A percentile compares a stretch with the other conserved stretches of the same genome.
phyloP scores from a whole-genome alignment of 106 monocot species.

The Xerophyta viscosa region DNA sequence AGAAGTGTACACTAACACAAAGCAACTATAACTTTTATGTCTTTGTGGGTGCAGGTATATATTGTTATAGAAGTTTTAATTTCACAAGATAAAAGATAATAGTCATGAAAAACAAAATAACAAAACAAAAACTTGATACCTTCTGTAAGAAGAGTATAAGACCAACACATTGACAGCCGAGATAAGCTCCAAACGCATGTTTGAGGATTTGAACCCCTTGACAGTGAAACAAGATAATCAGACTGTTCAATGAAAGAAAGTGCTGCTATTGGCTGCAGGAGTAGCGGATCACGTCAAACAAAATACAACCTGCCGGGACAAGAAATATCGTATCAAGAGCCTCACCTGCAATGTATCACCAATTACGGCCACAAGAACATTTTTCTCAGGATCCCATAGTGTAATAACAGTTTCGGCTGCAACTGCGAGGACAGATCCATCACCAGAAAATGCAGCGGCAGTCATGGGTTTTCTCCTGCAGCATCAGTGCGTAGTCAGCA shows the following conservation, averaged over 20 bases:
- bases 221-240: constrained; percentile 58
- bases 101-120: no score
- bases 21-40: no score
- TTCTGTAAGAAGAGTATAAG: constrained; percentile 71
- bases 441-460: constrained; percentile 85
- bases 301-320: not conserved
- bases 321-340: constrained; percentile 2
- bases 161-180: constrained; percentile 67
- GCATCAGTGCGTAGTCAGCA: no score
- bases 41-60: no score
- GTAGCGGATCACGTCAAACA: not conserved
- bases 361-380: constrained; percentile 75
- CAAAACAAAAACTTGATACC: constrained; percentile 25
- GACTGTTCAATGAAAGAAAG: constrained; percentile 67
- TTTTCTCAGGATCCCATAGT: constrained; percentile 83
- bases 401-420: constrained; percentile 73
- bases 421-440: constrained; percentile 93
- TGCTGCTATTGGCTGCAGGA: constrained; percentile 60
- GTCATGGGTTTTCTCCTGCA: constrained; percentile 82
- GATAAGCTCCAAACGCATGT: constrained; percentile 67
- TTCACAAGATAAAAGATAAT: no score
- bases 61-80: no score
- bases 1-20: no score
- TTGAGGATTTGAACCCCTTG: constrained; percentile 51
- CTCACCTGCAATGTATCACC: constrained; percentile 58